Conservation (phyloP, 2,329 filamentous ascomycete species). For the Arachnopeziza araneosa region DNA sequence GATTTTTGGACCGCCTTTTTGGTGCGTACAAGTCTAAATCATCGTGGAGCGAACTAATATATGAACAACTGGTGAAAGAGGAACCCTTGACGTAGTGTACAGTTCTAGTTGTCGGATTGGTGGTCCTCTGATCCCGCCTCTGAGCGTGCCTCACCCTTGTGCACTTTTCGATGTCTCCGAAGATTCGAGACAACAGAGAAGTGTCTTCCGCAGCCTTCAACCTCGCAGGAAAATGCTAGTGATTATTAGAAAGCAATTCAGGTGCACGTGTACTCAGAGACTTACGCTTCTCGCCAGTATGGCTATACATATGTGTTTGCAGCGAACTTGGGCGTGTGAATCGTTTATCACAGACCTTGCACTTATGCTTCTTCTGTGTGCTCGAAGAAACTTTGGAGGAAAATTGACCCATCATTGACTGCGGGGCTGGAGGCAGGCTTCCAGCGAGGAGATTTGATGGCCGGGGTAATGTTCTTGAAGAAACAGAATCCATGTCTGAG, state of each 20-base stretch:
- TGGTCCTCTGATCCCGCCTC: slow-evolving; percentile 57
- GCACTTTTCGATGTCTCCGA: slow-evolving; percentile 90
- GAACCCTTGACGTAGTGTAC: background rate
- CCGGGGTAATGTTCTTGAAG: slow-evolving; percentile 76
- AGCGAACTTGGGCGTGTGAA: slow-evolving; percentile 92
- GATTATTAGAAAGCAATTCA: slow-evolving; percentile 10
- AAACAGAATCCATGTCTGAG: slow-evolving; percentile 77
- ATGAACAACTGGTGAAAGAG: background rate
- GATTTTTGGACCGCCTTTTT: slow-evolving; percentile 7
- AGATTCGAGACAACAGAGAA: slow-evolving; percentile 98
- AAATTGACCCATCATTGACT: slow-evolving; percentile 98
- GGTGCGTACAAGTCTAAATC: slow-evolving; percentile 1
- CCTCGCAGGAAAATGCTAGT: slow-evolving; percentile 85
- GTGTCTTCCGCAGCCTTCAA: slow-evolving; percentile 89
- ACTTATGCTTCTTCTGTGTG: slow-evolving; percentile 99
- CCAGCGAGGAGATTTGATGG: slow-evolving; percentile 62
- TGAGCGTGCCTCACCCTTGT: slow-evolving; percentile 68
- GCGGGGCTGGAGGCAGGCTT: slow-evolving; percentile 70
- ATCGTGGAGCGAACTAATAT: background rate
- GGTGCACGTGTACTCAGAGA: background rate
- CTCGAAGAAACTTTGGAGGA: slow-evolving; percentile 94
- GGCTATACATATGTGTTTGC: slow-evolving; percentile 97
- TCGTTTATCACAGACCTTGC: slow-evolving; percentile 96
- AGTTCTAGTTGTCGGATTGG: slow-evolving; percentile 44
- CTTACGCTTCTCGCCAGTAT: slow-evolving; percentile 97